phyloP scores from a whole-genome alignment of 164 flowering plant genomes.

The Platanus orientalis region DNA sequence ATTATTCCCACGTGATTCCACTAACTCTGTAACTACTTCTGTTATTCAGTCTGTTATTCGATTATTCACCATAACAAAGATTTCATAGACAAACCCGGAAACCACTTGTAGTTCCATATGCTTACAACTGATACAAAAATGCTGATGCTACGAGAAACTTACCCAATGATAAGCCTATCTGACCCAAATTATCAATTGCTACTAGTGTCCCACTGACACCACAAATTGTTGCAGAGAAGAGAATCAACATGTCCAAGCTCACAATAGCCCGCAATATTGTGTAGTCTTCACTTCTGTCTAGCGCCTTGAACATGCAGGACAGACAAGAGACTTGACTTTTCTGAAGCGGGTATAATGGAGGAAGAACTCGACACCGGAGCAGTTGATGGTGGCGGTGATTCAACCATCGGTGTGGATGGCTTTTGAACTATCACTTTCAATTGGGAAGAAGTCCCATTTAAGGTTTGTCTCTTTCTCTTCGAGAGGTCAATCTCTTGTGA shows the following conservation, averaged over 20 bases:
- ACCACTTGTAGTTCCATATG: conserved; percentile 59
- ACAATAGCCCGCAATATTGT: conserved; percentile 58
- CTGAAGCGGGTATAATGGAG: background rate
- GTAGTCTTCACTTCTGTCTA: conserved; percentile 57
- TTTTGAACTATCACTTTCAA: conserved; percentile 5
- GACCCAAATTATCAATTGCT: conserved; percentile 61
- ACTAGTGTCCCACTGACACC: conserved; percentile 54
- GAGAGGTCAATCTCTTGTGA: conserved; percentile 2
- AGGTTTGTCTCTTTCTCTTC: conserved; percentile 13
- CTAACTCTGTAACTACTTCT: too few relatives aligned
- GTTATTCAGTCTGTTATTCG: too few relatives aligned
- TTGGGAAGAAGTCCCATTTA: background rate
- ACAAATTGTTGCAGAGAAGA: conserved; percentile 45
- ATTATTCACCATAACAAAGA: too few relatives aligned
- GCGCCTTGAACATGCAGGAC: conserved; percentile 29
- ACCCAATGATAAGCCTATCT: conserved; percentile 52
- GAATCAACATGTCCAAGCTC: conserved; percentile 55
- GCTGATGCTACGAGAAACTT: conserved; percentile 30
- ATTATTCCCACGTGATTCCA: too few relatives aligned
- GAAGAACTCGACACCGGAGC: background rate
- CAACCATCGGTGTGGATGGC: background rate
- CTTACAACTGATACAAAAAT: conserved; percentile 58
- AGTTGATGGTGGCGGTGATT: conserved; percentile 1
- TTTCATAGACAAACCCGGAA: conserved; percentile 48
- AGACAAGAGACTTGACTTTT: conserved; percentile 18